Conservation (phyloP, 805 yeast genomes). For the Hanseniaspora taiwanica region DNA sequence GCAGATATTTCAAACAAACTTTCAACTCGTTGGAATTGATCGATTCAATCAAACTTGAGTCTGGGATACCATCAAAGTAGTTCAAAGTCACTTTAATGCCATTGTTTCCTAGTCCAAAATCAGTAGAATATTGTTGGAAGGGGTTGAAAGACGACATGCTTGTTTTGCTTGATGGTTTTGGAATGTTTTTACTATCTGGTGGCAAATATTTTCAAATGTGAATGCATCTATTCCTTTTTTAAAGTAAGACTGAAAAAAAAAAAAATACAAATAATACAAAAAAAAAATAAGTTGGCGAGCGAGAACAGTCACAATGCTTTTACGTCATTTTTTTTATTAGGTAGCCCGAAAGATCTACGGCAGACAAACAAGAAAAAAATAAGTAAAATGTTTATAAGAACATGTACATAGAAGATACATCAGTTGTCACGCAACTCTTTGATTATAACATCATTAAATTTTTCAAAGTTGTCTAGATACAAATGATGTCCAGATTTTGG, state of each 20-base stretch:
- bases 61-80: slow-evolving; percentile 70
- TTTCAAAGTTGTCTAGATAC: slow-evolving; percentile 51
- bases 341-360: neutral
- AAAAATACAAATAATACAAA: neutral
- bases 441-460: slow-evolving; percentile 38
- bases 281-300: neutral
- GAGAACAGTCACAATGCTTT: neutral
- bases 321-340: too few relatives aligned
- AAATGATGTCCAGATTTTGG: slow-evolving; percentile 63
- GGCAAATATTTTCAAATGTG: too few relatives aligned
- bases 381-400: too few relatives aligned
- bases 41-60: slow-evolving; percentile 37
- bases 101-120: slow-evolving; percentile 27
- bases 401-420: too few relatives aligned
- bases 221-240: too few relatives aligned
- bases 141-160: slow-evolving; percentile 8
- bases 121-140: slow-evolving; percentile 15
- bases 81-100: slow-evolving; percentile 50
- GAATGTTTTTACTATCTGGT: neutral
- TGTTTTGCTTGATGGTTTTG: neutral
- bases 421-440: too few relatives aligned
- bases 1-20: slow-evolving; percentile 58
- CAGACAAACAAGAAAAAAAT: neutral
- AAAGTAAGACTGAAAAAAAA: neutral
- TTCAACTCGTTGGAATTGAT: slow-evolving; percentile 31